phyloP scores from a whole-genome alignment of 257 asterid genomes.

The Przewalskia tangutica region DNA sequence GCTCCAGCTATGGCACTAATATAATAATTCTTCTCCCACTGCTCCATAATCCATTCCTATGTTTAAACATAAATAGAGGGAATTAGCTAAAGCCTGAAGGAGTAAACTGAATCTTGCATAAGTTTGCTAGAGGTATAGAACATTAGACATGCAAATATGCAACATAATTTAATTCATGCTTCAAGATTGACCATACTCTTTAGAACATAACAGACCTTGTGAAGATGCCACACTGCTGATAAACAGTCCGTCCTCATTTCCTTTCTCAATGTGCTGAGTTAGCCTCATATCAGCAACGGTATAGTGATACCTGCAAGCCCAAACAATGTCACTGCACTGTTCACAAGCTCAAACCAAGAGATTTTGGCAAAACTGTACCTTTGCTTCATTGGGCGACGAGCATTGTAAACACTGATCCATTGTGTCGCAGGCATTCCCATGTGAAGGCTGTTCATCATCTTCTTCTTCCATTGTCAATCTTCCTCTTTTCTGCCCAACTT shows the following conservation, averaged over 20 bases:
- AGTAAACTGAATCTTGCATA: not conserved
- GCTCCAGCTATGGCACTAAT: slow-evolving; percentile 63
- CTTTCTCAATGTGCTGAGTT: slow-evolving; percentile 43
- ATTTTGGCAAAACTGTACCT: slow-evolving; percentile 19
- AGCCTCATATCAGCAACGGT: slow-evolving; percentile 41
- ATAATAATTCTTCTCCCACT: slow-evolving; percentile 60
- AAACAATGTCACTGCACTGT: slow-evolving; percentile 1
- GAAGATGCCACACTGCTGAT: slow-evolving; percentile 52
- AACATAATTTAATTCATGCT: not conserved
- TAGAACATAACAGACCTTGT: slow-evolving; percentile 26
- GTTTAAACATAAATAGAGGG: not conserved
- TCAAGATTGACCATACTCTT: not conserved
- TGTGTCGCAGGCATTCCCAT: slow-evolving; percentile 57
- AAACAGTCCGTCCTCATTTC: slow-evolving; percentile 41
- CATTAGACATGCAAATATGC: not conserved
- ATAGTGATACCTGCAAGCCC: slow-evolving; percentile 39
- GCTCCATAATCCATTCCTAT: slow-evolving; percentile 70
- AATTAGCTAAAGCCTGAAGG: not conserved
- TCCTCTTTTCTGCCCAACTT: slow-evolving; percentile 54
- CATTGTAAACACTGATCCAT: slow-evolving; percentile 55
- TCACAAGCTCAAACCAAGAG: not conserved
- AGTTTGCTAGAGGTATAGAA: not conserved
- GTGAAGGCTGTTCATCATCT: slow-evolving; percentile 42
- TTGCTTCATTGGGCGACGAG: slow-evolving; percentile 54
- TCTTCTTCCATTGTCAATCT: slow-evolving; percentile 39